Percentiles rank a stretch among this genome's conserved stretches.
Evolutionary conservation across 805 yeast genomes (phyloP).

Genomic region (Candida argentea): DNA sequence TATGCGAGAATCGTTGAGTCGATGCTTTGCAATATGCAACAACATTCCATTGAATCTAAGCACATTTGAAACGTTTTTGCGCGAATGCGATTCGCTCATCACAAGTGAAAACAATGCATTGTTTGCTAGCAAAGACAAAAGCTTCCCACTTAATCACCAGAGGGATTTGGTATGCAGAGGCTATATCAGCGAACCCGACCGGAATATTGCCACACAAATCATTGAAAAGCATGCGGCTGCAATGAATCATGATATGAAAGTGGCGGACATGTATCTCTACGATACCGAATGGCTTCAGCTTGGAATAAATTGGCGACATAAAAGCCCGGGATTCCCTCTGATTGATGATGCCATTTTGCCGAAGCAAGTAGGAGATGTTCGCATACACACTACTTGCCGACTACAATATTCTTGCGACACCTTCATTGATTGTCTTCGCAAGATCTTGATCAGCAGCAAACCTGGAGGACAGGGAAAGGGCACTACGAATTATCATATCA

Average conservation of each 20-base stretch:
- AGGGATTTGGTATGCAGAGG: slow-evolving; percentile 56
- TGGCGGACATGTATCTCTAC: slow-evolving; percentile 49
- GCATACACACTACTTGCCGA: no score
- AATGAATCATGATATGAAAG: slow-evolving; percentile 35
- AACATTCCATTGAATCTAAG: slow-evolving; percentile 47
- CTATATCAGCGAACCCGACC: slow-evolving; percentile 37
- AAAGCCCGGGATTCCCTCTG: neutral
- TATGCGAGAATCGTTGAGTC: slow-evolving; percentile 41
- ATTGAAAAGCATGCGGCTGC: slow-evolving; percentile 38
- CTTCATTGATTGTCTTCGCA: slow-evolving; percentile 28
- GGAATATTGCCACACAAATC: slow-evolving; percentile 31
- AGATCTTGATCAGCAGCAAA: slow-evolving; percentile 16
- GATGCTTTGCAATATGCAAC: slow-evolving; percentile 37
- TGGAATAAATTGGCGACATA: slow-evolving; percentile 10
- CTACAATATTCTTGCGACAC: slow-evolving; percentile 13
- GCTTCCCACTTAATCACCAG: slow-evolving; percentile 40
- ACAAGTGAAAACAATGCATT: slow-evolving; percentile 18
- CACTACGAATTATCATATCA: neutral
- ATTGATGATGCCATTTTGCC: slow-evolving; percentile 8
- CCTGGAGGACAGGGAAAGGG: neutral
- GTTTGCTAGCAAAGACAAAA: slow-evolving; percentile 13
- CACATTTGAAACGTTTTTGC: slow-evolving; percentile 48
- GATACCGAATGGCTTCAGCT: slow-evolving; percentile 56
- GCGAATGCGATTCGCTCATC: slow-evolving; percentile 41
- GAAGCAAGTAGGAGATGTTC: no score